Conservation (phyloP, 768 basidiomycete species). For the Macrolepiota dolichaula region DNA sequence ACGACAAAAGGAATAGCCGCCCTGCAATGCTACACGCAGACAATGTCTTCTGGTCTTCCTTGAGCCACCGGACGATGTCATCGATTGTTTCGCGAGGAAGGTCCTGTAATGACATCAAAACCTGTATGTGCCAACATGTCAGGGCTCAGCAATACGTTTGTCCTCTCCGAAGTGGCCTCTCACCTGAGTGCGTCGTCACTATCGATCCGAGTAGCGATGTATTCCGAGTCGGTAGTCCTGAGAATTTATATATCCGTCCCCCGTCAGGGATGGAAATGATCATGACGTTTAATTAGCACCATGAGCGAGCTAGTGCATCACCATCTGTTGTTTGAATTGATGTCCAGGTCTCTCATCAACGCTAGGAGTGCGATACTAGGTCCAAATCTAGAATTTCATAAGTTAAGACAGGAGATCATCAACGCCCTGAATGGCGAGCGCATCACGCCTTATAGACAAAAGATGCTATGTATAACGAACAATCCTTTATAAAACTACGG, state of each 20-base stretch:
- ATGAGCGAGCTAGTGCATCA: no score
- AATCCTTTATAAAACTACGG: neutral
- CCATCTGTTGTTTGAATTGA: neutral
- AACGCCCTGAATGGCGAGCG: neutral
- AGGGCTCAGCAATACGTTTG: neutral
- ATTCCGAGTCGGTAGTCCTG: neutral
- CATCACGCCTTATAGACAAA: neutral
- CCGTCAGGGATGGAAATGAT: no score
- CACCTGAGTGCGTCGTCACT: neutral
- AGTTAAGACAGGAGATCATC: neutral
- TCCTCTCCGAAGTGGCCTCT: neutral
- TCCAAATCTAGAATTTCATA: neutral
- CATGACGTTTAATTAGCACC: no score
- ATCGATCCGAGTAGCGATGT: neutral
- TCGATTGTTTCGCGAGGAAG: slow-evolving; percentile 3
- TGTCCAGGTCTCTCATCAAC: no score
- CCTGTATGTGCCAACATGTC: neutral
- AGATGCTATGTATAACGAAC: neutral
- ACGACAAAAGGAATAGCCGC: neutral
- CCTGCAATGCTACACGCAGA: neutral
- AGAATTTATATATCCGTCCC: neutral
- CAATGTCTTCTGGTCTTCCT: neutral
- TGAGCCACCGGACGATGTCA: neutral
- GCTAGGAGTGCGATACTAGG: neutral
- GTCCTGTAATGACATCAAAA: neutral